Base-by-base conservation (phyloP, 768 basidiomycete species). In the Tulasnella sp. region DNA sequence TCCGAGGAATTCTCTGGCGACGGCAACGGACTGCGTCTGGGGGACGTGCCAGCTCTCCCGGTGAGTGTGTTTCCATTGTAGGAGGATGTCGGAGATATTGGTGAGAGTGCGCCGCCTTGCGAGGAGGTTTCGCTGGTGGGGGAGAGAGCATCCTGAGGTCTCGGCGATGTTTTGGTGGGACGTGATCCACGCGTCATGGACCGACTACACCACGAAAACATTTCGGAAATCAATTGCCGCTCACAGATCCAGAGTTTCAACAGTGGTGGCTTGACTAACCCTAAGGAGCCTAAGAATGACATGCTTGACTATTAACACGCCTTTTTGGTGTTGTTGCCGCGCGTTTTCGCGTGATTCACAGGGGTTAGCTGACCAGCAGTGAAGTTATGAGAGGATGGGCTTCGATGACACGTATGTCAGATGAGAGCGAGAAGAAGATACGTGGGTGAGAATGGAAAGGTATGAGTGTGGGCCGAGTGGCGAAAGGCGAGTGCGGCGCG, bases 81-180 rank as follows among this genome's bases (percentile, higher is more conserved):
- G 8, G 51, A 52, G 17, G 49, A 34, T 21, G 42, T 56, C 17
- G 58, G 58, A n/a, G 48, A 49, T 26, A 45, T 24, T 29, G 58
- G 58, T 8, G 58, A 9, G 15, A 59, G 47, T 10, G 58, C 19
- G 32, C 21, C 32, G 27, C 19, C n/a, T 29, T 19, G 51, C 29
- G 51, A n/a, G 8, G n/a, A 51, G 23, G 58, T 11, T 26, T 48
- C 45, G n/a, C 24, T 26, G 4, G 17, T 30, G 45, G 58, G 19
- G 29, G 41, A 29, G 23, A 48, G 34, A 23, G 44, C 26, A 32
- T 59, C 58, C 19, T 29, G 58, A 19, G 45, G 29, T 24, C 44
- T 59, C 21, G 58, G 58, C 58, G 58, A 59, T 23, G 44, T 44
- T 59, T 59, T 59, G 26, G 58, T 23, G 15, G 58, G 29, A 5